Percentiles rank a stretch among this genome's conserved stretches.
These are phyloP conservation scores for Suhomyces chickasaworum DNA, from an alignment of 1,139 yeast species.

Conservation along the genomic window DNA sequence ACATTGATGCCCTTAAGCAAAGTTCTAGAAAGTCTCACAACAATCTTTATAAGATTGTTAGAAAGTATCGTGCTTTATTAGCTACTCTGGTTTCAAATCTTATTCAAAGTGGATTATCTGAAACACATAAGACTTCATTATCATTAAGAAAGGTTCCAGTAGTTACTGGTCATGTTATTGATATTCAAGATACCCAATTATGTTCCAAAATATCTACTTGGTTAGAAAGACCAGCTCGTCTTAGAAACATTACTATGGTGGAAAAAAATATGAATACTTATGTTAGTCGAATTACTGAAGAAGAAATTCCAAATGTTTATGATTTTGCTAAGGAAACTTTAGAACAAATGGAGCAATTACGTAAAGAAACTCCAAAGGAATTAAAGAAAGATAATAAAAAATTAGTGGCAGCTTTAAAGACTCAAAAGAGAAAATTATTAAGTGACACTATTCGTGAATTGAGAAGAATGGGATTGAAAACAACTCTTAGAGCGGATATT, in stretches of 20 bases:
- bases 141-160: slow-evolving; percentile 16
- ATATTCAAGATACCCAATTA: slow-evolving; percentile 17
- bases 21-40: slow-evolving; percentile 90
- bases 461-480: slow-evolving; percentile 72
- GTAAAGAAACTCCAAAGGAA: slow-evolving; percentile 74
- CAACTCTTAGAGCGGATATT: slow-evolving; percentile 65
- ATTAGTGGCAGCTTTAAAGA: slow-evolving; percentile 67
- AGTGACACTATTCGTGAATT: slow-evolving; percentile 78
- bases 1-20: slow-evolving; percentile 88
- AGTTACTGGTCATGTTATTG: slow-evolving; percentile 20
- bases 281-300: slow-evolving; percentile 36
- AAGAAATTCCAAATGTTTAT: slow-evolving; percentile 42
- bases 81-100: slow-evolving; percentile 54
- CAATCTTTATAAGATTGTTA: slow-evolving; percentile 76
- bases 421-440: slow-evolving; percentile 75
- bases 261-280: slow-evolving; percentile 57
- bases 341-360: slow-evolving; percentile 61
- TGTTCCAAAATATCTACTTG: slow-evolving; percentile 44
- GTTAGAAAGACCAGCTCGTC: slow-evolving; percentile 56
- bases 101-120: slow-evolving; percentile 61
- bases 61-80: slow-evolving; percentile 74
- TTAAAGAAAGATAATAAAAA: slow-evolving; percentile 77
- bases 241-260: slow-evolving; percentile 54
- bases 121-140: slow-evolving; percentile 18
- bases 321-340: slow-evolving; percentile 57